Conservation (phyloP, 208 protist genomes). For the Leishmania guyanensis region DNA sequence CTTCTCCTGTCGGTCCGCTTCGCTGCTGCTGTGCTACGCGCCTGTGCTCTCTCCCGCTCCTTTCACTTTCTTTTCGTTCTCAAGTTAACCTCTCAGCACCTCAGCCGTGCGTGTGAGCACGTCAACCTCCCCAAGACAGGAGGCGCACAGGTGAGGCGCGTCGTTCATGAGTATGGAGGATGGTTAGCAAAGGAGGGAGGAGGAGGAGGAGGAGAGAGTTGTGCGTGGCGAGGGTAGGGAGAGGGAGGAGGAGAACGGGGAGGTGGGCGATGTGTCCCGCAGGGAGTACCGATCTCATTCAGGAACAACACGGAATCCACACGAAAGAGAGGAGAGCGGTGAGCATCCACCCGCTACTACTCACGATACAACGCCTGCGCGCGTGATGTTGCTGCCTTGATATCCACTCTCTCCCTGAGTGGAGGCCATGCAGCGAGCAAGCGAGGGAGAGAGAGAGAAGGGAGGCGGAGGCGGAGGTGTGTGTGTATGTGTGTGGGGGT, state of each 20-base stretch:
- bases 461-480: too few relatives aligned
- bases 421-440: background rate
- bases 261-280: background rate
- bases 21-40: background rate
- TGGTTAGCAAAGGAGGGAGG: background rate
- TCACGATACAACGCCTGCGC: too few relatives aligned
- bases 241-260: background rate
- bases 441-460: too few relatives aligned
- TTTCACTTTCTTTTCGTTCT: background rate
- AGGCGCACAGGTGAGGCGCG: background rate
- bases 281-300: too few relatives aligned
- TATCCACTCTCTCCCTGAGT: background rate
- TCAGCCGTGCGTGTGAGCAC: background rate
- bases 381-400: background rate
- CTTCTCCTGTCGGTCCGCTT: background rate
- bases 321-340: background rate
- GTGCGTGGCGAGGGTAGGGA: background rate
- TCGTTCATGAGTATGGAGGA: background rate
- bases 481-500: too few relatives aligned
- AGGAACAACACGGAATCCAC: too few relatives aligned
- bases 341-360: too few relatives aligned
- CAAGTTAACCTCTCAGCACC: background rate
- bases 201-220: background rate
- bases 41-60: background rate
- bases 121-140: background rate